Percentiles rank a stretch among this genome's conserved stretches.
These are phyloP conservation scores for Xylariomycetidae sp. DNA, from an alignment of 2,329 filamentous ascomycete genomes.

Conservation along the genomic window DNA sequence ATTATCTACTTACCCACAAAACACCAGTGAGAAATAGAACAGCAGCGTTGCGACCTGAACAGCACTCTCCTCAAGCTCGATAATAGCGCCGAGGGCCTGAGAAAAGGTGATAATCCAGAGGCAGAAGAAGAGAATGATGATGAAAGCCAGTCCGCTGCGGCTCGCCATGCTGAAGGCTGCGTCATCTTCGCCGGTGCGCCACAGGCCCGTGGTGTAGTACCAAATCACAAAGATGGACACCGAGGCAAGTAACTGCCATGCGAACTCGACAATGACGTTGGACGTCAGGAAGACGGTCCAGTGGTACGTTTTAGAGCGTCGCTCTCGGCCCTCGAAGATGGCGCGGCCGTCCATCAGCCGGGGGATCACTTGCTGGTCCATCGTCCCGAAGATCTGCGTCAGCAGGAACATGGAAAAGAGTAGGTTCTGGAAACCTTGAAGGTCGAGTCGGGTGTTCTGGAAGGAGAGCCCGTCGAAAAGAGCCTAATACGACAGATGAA, in stretches of 20 bases:
- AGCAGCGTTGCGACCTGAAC: conserved; percentile 6
- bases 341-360: conserved; percentile 74
- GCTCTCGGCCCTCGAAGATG: conserved; percentile 77
- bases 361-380: conserved; percentile 74
- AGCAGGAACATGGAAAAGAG: conserved; percentile 12
- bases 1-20: conserved; percentile 9
- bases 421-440: conserved; percentile 71
- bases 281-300: conserved; percentile 80
- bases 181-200: conserved; percentile 4
- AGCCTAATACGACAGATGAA: no score
- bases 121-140: conserved; percentile 4
- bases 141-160: conserved; percentile 5
- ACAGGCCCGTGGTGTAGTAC: conserved; percentile 12
- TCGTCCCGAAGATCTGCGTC: conserved; percentile 69
- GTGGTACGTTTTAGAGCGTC: conserved; percentile 73
- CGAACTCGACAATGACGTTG: conserved; percentile 76
- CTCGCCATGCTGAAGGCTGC: conserved; percentile 1
- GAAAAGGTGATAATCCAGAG: conserved; percentile 6
- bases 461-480: conserved; percentile 80
- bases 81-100: conserved; percentile 2
- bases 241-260: conserved; percentile 2
- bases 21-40: conserved; percentile 5
- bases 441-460: conserved; percentile 62
- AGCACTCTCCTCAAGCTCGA: conserved; percentile 3
- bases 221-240: conserved; percentile 7